Evolutionary conservation across 2,329 filamentous ascomycete genomes (phyloP).

Genomic region (Monosporascus sp.): DNA sequence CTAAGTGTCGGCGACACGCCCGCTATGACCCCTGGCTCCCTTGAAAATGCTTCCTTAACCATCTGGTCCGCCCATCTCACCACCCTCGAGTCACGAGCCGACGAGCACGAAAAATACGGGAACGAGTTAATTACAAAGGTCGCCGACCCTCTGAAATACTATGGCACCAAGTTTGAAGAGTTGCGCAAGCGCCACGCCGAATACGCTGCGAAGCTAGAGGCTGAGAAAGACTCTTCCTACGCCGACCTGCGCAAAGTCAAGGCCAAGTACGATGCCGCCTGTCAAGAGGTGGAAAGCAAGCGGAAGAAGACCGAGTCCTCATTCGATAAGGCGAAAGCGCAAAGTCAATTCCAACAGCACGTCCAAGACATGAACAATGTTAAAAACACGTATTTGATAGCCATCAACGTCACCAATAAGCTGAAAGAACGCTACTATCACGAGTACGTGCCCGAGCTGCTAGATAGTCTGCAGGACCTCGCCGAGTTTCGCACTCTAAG

Average conservation of each 20-base stretch:
- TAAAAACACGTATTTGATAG: conserved; percentile 97
- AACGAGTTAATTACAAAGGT: conserved; percentile 73
- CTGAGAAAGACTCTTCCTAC: conserved; percentile 80
- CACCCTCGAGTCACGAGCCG: conserved; percentile 79
- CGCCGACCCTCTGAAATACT: conserved; percentile 77
- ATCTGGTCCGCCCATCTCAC: conserved; percentile 94
- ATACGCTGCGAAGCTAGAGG: conserved; percentile 81
- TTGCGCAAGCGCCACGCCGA: conserved; percentile 86
- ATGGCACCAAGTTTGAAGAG: conserved; percentile 76
- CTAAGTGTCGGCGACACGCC: conserved; percentile 93
- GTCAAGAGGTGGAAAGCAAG: conserved; percentile 89
- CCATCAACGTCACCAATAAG: conserved; percentile 95
- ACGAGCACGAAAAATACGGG: conserved; percentile 82
- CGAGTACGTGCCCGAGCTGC: conserved; percentile 88
- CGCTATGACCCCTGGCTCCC: conserved; percentile 85
- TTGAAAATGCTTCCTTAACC: conserved; percentile 93
- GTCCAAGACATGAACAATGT: conserved; percentile 92
- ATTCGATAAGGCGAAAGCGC: conserved; percentile 92
- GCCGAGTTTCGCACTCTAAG: conserved; percentile 82
- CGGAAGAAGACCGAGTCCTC: conserved; percentile 92
- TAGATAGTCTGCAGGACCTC: conserved; percentile 90
- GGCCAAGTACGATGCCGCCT: conserved; percentile 84
- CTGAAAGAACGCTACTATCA: conserved; percentile 97
- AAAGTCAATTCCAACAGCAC: conserved; percentile 88
- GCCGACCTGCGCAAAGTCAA: conserved; percentile 85